A percentile compares a stretch with the other conserved stretches of the same genome.
Conservation (phyloP, 2,329 filamentous ascomycete species). For the Penicillium nordicum region DNA sequence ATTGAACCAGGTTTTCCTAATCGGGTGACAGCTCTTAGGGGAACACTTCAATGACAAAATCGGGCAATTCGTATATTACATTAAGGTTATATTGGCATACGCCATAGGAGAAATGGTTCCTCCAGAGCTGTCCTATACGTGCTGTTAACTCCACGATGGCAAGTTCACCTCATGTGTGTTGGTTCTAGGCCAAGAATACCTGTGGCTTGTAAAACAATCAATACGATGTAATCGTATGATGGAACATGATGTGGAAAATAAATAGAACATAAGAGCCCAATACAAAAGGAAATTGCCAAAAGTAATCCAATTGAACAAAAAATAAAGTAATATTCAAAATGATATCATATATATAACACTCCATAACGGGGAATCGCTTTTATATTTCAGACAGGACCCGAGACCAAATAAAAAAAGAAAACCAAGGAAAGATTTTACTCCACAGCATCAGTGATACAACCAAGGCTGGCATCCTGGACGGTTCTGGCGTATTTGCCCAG, state of each 20-base stretch:
- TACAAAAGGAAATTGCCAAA: background rate
- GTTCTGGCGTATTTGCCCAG: conserved; percentile 64
- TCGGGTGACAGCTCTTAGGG: too few relatives aligned
- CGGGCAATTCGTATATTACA: too few relatives aligned
- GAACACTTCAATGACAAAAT: too few relatives aligned
- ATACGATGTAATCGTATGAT: background rate
- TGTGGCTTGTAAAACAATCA: background rate
- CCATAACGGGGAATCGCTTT: conserved; percentile 22
- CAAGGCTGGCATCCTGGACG: conserved; percentile 48
- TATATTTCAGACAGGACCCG: conserved; percentile 17
- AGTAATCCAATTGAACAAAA: background rate
- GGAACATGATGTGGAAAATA: background rate
- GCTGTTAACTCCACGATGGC: too few relatives aligned
- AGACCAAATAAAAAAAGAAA: conserved; percentile 6
- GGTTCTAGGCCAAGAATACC: too few relatives aligned
- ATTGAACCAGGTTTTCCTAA: too few relatives aligned
- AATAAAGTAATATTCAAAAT: conserved; percentile 13
- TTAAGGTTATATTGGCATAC: too few relatives aligned
- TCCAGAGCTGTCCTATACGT: too few relatives aligned
- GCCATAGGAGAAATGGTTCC: too few relatives aligned
- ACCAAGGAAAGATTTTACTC: conserved; percentile 25
- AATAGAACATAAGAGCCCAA: background rate
- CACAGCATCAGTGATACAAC: conserved; percentile 47
- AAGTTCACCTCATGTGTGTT: too few relatives aligned
- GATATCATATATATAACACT: conserved; percentile 23